Base-by-base conservation (phyloP, 2,329 filamentous ascomycete genomes). In the Penicillium sp. region DNA sequence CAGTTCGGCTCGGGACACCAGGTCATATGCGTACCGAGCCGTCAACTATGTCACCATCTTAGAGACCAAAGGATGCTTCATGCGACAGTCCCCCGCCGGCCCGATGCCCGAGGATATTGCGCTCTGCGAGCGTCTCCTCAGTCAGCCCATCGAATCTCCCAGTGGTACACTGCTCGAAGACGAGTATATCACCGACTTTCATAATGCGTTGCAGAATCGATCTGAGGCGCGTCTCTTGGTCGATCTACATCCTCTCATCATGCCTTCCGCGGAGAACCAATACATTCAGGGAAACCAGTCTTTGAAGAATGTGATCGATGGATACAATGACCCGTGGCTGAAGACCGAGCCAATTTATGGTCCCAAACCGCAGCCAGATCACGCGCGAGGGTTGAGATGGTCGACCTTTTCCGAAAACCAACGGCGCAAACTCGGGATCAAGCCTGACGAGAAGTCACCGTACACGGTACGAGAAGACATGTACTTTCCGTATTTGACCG, bases 291-390 rank as follows among this genome's bases (percentile, higher is more conserved):
- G n/a, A n/a, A n/a, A n/a, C n/a, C n/a, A n/a, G n/a, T n/a, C n/a
- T n/a, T n/a, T n/a, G n/a, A 29, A n/a, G 33, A 14, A 48, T n/a
- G 51, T 54, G n/a, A 54, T 48, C 7, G 51, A 54, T 42, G 51
- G 51, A n/a, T 54, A 54, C 51, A 54, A 54, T 54, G 51, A 54
- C 42, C 51, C 51, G 5, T 54, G 51, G 51, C 43, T 54, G 29
- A 54, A 54, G 31, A 54, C 51, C 29, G 43, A 47, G 43, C 51
- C 51, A 16, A 54, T 54, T n/a, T 54, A 54, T 22, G 51, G 51
- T 19, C 51, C 51, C 11, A 54, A 54, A 22, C 51, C 51, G 24
- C 51, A 54, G 31, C 51, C 51, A 0, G 51, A 54, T 26, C 51
- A 54, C 22, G 42, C 51, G 43, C 51, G 51, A 10, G 51, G 51